A percentile compares a stretch with the other conserved stretches of the same genome.
Evolutionary conservation across 495 filamentous ascomycete genomes (phyloP).

Genomic region (Lophium mytilinum): DNA sequence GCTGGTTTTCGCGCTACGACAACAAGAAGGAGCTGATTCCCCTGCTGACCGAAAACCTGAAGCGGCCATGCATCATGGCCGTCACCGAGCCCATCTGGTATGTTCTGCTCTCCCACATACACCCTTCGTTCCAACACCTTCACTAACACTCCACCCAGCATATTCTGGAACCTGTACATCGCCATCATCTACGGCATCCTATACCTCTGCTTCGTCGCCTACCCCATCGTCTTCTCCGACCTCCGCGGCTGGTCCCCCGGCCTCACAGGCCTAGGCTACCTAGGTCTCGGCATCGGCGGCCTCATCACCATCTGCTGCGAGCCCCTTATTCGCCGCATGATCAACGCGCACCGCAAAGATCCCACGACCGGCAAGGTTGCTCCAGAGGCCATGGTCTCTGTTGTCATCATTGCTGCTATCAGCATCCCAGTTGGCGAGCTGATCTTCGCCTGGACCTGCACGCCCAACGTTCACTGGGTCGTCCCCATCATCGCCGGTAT

Average conservation of each 20-base stretch:
- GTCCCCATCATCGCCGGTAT: slow-evolving; percentile 67
- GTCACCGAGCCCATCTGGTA: slow-evolving; percentile 79
- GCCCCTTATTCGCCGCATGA: slow-evolving; percentile 62
- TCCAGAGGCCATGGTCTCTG: slow-evolving; percentile 66
- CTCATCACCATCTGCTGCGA: slow-evolving; percentile 57
- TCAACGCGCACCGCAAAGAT: slow-evolving; percentile 61
- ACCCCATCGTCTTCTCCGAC: slow-evolving; percentile 69
- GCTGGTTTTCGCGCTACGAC: slow-evolving; percentile 74
- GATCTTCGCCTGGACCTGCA: slow-evolving; percentile 74
- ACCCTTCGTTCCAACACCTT: background rate
- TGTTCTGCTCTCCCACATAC: background rate
- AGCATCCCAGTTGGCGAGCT: slow-evolving; percentile 65
- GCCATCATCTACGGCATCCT: slow-evolving; percentile 58
- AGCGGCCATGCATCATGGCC: slow-evolving; percentile 67
- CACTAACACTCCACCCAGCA: slow-evolving; percentile 32
- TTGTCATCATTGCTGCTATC: slow-evolving; percentile 62
- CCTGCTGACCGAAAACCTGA: slow-evolving; percentile 61
- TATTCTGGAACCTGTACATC: slow-evolving; percentile 73
- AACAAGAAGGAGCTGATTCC: slow-evolving; percentile 46
- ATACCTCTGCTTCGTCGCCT: slow-evolving; percentile 81
- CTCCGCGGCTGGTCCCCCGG: slow-evolving; percentile 68
- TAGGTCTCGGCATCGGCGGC: slow-evolving; percentile 73
- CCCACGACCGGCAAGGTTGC: slow-evolving; percentile 56
- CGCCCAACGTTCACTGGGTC: slow-evolving; percentile 64
- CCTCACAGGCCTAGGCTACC: slow-evolving; percentile 66